phyloP scores from a whole-genome alignment of 345 rosid genomes.

The Gynandropsis gynandra region DNA sequence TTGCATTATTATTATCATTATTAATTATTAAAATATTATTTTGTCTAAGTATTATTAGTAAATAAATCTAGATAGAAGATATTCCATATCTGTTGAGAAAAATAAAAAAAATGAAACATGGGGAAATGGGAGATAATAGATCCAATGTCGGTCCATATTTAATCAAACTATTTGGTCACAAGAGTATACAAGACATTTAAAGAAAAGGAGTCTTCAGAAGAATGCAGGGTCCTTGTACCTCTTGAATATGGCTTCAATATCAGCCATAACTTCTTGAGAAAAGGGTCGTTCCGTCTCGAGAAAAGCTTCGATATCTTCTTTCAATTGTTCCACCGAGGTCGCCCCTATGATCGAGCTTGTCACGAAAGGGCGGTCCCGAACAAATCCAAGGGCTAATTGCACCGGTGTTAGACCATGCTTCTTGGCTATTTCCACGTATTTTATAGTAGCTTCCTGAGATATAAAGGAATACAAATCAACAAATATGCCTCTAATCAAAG shows the following conservation, averaged over 20 bases:
- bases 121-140: too few relatives aligned
- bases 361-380: constrained; percentile 71
- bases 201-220: constrained; percentile 27
- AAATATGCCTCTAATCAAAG: too few relatives aligned
- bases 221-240: constrained; percentile 59
- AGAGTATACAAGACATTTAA: too few relatives aligned
- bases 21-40: too few relatives aligned
- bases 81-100: too few relatives aligned
- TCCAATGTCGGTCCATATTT: too few relatives aligned
- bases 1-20: too few relatives aligned
- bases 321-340: constrained; percentile 65
- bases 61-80: too few relatives aligned
- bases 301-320: constrained; percentile 80
- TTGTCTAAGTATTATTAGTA: too few relatives aligned
- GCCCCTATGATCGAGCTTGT: constrained; percentile 75
- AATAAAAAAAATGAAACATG: neutral
- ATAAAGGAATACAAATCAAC: neutral
- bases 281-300: constrained; percentile 52
- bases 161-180: too few relatives aligned
- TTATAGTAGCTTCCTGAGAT: constrained; percentile 62
- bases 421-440: constrained; percentile 57
- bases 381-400: constrained; percentile 70
- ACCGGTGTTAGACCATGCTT: constrained; percentile 71
- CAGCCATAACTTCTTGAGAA: constrained; percentile 52
- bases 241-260: constrained; percentile 53